Conservation (phyloP, 345 rosid genomes). For the Gynandropsis gynandra region DNA sequence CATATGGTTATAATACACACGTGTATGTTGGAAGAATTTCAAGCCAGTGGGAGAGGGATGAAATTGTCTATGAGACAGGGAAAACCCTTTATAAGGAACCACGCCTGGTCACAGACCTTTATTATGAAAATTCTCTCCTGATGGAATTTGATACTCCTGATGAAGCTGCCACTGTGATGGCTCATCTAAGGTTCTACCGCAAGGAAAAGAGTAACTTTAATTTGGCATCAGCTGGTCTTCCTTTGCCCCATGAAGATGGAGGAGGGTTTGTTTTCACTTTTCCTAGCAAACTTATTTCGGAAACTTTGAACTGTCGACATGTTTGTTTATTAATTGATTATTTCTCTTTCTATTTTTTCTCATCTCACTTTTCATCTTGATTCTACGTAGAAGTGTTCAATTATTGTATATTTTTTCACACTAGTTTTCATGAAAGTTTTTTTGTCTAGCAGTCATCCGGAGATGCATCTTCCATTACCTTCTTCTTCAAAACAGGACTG, state of each 20-base stretch:
- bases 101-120: conserved; percentile 63
- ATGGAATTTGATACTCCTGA: conserved; percentile 94
- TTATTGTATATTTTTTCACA: conserved; percentile 1
- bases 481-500: conserved; percentile 44
- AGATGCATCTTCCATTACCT: conserved; percentile 37
- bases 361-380: conserved; percentile 9
- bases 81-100: conserved; percentile 76
- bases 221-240: conserved; percentile 36
- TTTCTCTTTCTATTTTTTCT: neutral
- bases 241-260: conserved; percentile 54
- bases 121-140: conserved; percentile 69
- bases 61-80: conserved; percentile 74
- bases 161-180: conserved; percentile 80
- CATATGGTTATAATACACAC: conserved; percentile 67
- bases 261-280: conserved; percentile 40
- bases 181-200: conserved; percentile 70
- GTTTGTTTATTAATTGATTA: neutral
- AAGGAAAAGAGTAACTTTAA: conserved; percentile 47
- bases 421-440: conserved; percentile 20
- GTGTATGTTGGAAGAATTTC: conserved; percentile 72
- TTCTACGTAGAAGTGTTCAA: conserved; percentile 3
- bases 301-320: conserved; percentile 9
- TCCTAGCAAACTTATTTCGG: conserved; percentile 9
- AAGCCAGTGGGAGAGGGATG: conserved; percentile 88
- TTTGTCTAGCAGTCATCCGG: conserved; percentile 47